Conservation (phyloP, 257 asterid species). For the Nicotiana otophora region DNA sequence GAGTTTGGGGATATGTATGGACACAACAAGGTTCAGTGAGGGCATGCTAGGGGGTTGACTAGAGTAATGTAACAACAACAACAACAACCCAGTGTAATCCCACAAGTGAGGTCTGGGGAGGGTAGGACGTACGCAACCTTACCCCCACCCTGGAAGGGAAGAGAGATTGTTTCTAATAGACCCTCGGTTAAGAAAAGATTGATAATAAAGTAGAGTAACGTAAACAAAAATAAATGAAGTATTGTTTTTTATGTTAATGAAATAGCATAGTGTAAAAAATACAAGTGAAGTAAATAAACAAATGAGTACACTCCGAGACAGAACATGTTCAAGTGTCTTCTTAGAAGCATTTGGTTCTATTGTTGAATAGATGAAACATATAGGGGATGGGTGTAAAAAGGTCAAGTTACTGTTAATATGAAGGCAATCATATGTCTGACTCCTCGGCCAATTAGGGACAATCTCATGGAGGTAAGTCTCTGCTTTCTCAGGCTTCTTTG, state of each 20-base stretch:
- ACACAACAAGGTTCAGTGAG: neutral
- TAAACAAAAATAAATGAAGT: neutral
- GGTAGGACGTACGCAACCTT: too few relatives aligned
- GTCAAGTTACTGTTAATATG: neutral
- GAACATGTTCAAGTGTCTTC: neutral
- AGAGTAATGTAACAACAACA: too few relatives aligned
- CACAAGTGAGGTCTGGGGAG: too few relatives aligned
- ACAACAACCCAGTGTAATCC: too few relatives aligned
- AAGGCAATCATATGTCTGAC: neutral
- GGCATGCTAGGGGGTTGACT: neutral
- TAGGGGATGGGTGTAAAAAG: neutral
- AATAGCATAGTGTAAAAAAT: neutral
- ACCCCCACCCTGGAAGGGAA: too few relatives aligned
- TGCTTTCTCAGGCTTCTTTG: neutral
- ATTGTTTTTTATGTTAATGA: neutral
- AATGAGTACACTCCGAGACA: neutral
- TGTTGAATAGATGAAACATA: neutral
- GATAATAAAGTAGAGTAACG: neutral
- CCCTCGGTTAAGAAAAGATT: too few relatives aligned
- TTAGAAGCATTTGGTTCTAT: neutral
- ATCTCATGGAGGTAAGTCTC: neutral
- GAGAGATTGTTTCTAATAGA: too few relatives aligned
- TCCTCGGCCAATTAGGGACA: neutral
- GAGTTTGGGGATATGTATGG: neutral
- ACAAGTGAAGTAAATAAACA: neutral